These are phyloP conservation scores for Paraphaeosphaeria minitans DNA, from an alignment of 2,329 filamentous ascomycete genomes.

Conservation along the genomic window DNA sequence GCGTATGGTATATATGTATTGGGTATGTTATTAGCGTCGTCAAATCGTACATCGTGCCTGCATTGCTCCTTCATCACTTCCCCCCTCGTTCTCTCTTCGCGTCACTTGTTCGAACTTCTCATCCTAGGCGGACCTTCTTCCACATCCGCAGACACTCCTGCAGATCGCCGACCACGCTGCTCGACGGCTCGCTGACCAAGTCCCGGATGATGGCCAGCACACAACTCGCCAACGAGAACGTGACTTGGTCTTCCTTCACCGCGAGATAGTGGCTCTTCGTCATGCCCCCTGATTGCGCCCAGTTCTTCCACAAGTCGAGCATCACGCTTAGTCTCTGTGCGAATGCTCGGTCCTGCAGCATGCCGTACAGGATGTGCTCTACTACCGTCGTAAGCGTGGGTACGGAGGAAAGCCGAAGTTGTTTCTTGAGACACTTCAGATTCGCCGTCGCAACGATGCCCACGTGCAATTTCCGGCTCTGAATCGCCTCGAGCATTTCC, in stretches of 20 bases:
- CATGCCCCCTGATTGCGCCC: constrained; percentile 33
- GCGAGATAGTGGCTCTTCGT: constrained; percentile 28
- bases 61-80: not conserved
- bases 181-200: constrained; percentile 24
- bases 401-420: constrained; percentile 12
- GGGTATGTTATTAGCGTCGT: not conserved
- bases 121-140: constrained; percentile 36
- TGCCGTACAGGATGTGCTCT: constrained; percentile 27
- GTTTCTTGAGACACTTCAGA: constrained; percentile 20
- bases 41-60: not conserved
- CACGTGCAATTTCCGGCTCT: constrained; percentile 26
- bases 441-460: constrained; percentile 24
- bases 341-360: constrained; percentile 24
- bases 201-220: constrained; percentile 24
- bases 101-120: not conserved
- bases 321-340: constrained; percentile 23
- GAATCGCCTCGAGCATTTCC: constrained; percentile 27
- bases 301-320: constrained; percentile 34
- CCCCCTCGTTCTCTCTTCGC: not conserved
- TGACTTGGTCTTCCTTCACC: no score
- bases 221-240: constrained; percentile 21
- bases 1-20: no score
- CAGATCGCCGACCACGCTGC: constrained; percentile 33
- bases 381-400: constrained; percentile 18
- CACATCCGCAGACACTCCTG: constrained; percentile 38